Conservation (phyloP, 2,329 filamentous ascomycete species). For the Pseudovirgaria hyperparasitica region DNA sequence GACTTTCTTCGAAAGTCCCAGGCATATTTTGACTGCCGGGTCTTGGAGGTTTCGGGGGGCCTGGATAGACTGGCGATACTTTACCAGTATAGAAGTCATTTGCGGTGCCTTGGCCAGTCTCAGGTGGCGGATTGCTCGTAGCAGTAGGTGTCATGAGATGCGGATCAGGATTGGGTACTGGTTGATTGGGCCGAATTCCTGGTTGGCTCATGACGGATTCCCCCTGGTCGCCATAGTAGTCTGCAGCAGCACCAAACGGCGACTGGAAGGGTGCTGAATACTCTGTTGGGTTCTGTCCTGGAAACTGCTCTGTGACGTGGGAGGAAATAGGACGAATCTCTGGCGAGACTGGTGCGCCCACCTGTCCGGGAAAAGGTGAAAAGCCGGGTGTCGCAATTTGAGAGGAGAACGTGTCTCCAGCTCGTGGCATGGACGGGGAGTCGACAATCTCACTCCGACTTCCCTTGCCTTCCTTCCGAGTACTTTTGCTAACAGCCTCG, state of each 20-base stretch:
- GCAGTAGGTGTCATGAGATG: constrained; percentile 43
- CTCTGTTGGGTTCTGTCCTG: constrained; percentile 39
- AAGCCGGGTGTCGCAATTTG: constrained; percentile 19
- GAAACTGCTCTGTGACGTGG: constrained; percentile 45
- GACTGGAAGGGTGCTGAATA: constrained; percentile 34
- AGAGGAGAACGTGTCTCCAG: constrained; percentile 15
- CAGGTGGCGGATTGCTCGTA: constrained; percentile 39
- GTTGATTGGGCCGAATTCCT: constrained; percentile 41
- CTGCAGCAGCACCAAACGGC: constrained; percentile 41
- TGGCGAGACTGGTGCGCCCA: constrained; percentile 18
- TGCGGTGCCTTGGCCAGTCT: constrained; percentile 47
- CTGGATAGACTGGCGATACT: constrained; percentile 8
- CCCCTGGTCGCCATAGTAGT: constrained; percentile 51
- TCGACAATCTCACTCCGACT: constrained; percentile 20
- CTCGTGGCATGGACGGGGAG: constrained; percentile 11
- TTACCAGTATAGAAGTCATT: constrained; percentile 39
- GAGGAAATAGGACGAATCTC: constrained; percentile 26
- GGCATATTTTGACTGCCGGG: constrained; percentile 17
- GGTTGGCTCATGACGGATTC: constrained; percentile 47
- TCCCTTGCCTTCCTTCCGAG: constrained; percentile 15
- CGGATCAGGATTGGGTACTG: constrained; percentile 38
- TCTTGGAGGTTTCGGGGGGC: constrained; percentile 23
- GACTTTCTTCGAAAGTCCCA: constrained; percentile 21
- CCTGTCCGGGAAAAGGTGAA: constrained; percentile 22
- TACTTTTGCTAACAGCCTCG: constrained; percentile 14